Evolutionary conservation across 2,329 filamentous ascomycete species (phyloP), one percentile per base, ranked within the genome.

Genomic region (Aspergillus novofumigatus): DNA sequence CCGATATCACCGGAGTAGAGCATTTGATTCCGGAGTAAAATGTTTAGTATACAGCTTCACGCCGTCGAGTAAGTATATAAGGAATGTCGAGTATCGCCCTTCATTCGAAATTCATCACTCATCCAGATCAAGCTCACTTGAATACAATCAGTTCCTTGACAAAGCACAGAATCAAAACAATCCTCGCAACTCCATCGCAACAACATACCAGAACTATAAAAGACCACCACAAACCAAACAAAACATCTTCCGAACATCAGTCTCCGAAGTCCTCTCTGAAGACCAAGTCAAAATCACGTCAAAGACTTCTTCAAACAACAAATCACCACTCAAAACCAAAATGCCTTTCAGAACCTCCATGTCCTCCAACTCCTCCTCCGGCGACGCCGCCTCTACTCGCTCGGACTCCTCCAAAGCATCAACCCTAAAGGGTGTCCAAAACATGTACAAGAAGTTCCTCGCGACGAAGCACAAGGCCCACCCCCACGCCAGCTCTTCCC

Each of bases 321-420:
- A 42, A 20, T 23, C 20, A 32, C 38, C 20, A 38, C 25, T 1
- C 44, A 25, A 21, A 44, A 10, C 7, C 7, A 48, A 32, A 42
- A 44, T 32, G 41, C 41, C 41, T 44, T 23, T 44, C 41, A 44
- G 44, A 51, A 26, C 29, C 55, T 60, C 55, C 44, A 60, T 59
- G 57, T 53, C 56, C 53, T 53, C 47, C 57, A 56, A 56, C 7
- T 51, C 51, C 55, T 60, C 57, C 49, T 57, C 61, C 14, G 49
- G 56, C 57, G 59, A 63, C 50, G 44, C 62, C 17, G 55, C 65
- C 23, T 67, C 66, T 11, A 65, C 58, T 53, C 51, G 62, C 54
- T 68, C 67, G 51, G 57, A 56, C 52, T 61, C 62, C 52, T 68
- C 66, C 51, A 64, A 57, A 4, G 64, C 66, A 21, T 61, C 66